These are phyloP conservation scores for Nicotiana tabacum DNA, from an alignment of 257 asterid species.

Conservation along the genomic window DNA sequence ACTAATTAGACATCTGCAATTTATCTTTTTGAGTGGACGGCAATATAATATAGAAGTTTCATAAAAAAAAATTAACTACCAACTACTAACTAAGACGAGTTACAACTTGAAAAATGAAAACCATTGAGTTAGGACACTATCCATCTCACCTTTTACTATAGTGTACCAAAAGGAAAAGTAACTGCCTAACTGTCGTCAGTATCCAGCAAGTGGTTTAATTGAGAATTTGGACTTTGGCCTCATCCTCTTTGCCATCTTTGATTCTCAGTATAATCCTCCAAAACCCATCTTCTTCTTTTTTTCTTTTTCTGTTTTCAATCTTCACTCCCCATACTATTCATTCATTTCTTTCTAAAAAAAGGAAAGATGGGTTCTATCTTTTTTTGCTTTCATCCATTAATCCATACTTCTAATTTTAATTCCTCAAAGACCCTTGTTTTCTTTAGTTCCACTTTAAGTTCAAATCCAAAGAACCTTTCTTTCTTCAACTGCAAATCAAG, in stretches of 20 bases:
- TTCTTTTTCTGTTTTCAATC: not conserved
- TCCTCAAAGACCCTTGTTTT: conserved; percentile 25
- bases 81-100: no score
- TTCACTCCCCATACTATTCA: not conserved
- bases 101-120: no score
- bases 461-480: conserved; percentile 17
- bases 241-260: not conserved
- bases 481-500: conserved; percentile 13
- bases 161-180: not conserved
- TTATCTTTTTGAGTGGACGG: no score
- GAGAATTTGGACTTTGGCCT: not conserved
- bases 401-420: conserved; percentile 24
- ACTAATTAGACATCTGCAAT: no score
- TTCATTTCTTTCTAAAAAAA: not conserved
- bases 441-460: not conserved
- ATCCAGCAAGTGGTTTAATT: not conserved
- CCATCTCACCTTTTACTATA: no score
- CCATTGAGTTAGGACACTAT: no score
- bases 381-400: conserved; percentile 27
- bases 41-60: no score
- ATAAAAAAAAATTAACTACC: no score
- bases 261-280: not conserved
- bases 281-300: not conserved
- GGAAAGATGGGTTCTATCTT: conserved; percentile 33
- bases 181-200: not conserved